phyloP scores from a whole-genome alignment of 192 early-diverging fungal species.

The Phlyctochytrium planicorne region DNA sequence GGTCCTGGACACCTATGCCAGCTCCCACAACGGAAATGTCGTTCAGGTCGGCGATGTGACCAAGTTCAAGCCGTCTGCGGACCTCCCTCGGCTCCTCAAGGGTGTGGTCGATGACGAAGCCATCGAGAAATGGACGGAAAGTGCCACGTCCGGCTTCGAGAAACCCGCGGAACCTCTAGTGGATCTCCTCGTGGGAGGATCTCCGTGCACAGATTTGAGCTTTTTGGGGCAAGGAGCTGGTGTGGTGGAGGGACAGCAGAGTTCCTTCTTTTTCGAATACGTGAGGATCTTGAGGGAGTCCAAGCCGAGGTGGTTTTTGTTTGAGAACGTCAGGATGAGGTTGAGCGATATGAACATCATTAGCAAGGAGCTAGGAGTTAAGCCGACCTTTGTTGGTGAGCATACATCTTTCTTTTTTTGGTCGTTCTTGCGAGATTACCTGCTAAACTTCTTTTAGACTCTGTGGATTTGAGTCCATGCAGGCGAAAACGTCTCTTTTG shows the following conservation, averaged over 20 bases:
- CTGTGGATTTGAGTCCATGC: background rate
- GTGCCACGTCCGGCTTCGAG: background rate
- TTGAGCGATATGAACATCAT: background rate
- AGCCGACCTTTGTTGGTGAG: conserved; percentile 3
- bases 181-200: background rate
- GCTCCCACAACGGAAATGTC: background rate
- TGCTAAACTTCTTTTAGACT: background rate
- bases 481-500: background rate
- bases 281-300: background rate
- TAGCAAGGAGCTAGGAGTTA: conserved; percentile 4
- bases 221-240: conserved; percentile 7
- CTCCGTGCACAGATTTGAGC: conserved; percentile 8
- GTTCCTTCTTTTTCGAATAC: conserved; percentile 8
- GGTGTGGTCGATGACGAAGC: background rate
- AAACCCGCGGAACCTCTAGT: background rate
- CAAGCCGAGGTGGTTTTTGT: conserved; percentile 3
- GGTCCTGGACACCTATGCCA: conserved; percentile 1
- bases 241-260: background rate
- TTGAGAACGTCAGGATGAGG: conserved; percentile 10
- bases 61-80: background rate
- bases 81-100: conserved; percentile 1
- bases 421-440: background rate
- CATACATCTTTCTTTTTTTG: background rate
- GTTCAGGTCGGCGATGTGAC: conserved; percentile 4
- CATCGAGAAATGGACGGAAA: background rate